Percentiles rank a stretch among this genome's conserved stretches.
These are phyloP conservation scores for Mycena galericulata DNA, from an alignment of 768 basidiomycete genomes.

Conservation along the genomic window DNA sequence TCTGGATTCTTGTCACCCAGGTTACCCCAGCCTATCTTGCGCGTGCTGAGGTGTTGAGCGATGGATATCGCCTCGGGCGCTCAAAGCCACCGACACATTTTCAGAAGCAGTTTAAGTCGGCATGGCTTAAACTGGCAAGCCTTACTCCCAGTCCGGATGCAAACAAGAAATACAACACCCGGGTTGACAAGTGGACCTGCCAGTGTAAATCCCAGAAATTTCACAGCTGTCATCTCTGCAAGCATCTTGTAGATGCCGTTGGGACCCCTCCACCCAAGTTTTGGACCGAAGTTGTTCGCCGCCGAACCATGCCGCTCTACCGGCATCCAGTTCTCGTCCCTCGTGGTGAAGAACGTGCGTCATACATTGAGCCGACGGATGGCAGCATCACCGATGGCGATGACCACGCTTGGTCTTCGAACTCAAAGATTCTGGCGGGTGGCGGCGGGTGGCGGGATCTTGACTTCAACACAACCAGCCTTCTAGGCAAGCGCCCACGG, in stretches of 20 bases:
- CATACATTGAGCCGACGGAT: constrained; percentile 9
- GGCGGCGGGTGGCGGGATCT: constrained; percentile 22
- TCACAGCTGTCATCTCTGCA: constrained; percentile 44
- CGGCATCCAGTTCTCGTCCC: constrained; percentile 28
- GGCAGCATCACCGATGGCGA: constrained; percentile 39
- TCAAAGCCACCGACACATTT: constrained; percentile 37
- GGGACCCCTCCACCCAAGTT: constrained; percentile 27
- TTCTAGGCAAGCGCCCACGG: constrained; percentile 9
- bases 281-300: constrained; percentile 36
- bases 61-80: constrained; percentile 34
- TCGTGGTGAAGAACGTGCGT: not conserved
- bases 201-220: constrained; percentile 45
- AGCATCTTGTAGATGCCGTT: constrained; percentile 48
- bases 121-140: constrained; percentile 34
- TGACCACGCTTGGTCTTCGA: constrained; percentile 33
- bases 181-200: constrained; percentile 41
- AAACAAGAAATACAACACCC: constrained; percentile 34
- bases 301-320: constrained; percentile 39
- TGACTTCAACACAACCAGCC: constrained; percentile 9
- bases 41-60: constrained; percentile 26
- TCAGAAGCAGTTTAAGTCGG: constrained; percentile 41
- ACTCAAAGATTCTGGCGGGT: constrained; percentile 18
- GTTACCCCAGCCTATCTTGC: constrained; percentile 41
- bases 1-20: constrained; percentile 44
- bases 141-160: constrained; percentile 18